These are phyloP conservation scores for Taphrina communis DNA, from an alignment of 1,139 yeast species.

Conservation along the genomic window DNA sequence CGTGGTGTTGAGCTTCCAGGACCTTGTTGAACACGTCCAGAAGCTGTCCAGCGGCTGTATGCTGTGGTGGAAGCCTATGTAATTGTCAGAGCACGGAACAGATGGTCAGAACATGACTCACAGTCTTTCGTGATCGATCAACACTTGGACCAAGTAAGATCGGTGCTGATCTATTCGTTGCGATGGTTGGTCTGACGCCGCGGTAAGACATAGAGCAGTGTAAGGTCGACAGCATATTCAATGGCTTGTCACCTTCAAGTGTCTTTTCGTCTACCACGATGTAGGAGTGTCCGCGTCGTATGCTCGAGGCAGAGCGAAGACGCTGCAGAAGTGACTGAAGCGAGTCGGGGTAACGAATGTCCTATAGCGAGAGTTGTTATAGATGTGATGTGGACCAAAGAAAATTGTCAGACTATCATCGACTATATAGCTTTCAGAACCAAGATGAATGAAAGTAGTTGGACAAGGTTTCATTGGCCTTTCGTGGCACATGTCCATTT, in stretches of 20 bases:
- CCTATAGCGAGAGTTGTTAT: not conserved
- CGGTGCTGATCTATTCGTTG: not conserved
- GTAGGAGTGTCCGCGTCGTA: too few species aligned
- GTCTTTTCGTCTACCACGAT: too few species aligned
- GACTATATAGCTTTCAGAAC: not conserved
- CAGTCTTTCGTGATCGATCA: not conserved
- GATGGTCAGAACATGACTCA: not conserved
- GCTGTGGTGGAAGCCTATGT: not conserved
- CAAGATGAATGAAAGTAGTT: not conserved
- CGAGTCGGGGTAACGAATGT: not conserved
- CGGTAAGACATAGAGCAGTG: not conserved
- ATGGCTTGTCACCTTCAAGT: too few species aligned
- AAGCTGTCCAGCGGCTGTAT: not conserved
- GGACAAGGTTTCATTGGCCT: not conserved
- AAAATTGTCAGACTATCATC: not conserved
- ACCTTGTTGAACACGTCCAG: not conserved
- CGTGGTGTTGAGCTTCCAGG: not conserved
- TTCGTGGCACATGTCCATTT: constrained; percentile 11
- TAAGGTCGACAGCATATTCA: not conserved
- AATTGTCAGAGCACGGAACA: too few species aligned
- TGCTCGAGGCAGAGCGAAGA: too few species aligned
- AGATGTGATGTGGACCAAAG: not conserved
- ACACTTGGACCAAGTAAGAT: not conserved
- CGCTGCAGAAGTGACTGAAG: not conserved
- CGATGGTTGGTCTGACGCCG: not conserved